Conservation (phyloP, 2,329 filamentous ascomycete genomes). For the Gliomastix tumulicola region DNA sequence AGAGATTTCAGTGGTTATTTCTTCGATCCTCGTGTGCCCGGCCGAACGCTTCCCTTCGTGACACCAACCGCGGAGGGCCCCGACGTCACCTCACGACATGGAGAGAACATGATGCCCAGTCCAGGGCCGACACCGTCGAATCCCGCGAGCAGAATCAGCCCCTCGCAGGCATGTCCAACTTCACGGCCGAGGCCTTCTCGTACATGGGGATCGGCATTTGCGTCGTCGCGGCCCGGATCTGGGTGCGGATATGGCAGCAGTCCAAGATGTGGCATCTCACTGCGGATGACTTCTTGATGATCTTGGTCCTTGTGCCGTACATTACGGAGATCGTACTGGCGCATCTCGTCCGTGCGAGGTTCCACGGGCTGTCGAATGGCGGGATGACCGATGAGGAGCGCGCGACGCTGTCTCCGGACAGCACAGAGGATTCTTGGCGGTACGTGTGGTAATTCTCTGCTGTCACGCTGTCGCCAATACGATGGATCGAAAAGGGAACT, state of each 20-base stretch:
- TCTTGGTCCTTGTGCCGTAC: constrained; percentile 30
- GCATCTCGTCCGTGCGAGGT: constrained; percentile 35
- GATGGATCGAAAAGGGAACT: too few species aligned
- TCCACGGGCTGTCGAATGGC: constrained; percentile 43
- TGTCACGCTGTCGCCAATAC: neutral
- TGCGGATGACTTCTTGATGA: constrained; percentile 4
- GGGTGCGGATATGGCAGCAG: constrained; percentile 16
- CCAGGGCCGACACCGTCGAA: too few species aligned
- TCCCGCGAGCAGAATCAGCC: too few species aligned
- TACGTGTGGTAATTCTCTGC: constrained; percentile 6
- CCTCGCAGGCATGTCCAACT: too few species aligned
- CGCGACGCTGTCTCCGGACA: constrained; percentile 26
- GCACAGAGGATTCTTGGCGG: constrained; percentile 29
- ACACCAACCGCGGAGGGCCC: too few species aligned
- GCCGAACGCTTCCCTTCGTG: too few species aligned
- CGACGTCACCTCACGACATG: too few species aligned
- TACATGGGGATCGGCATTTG: constrained; percentile 1
- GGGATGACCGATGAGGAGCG: constrained; percentile 43
- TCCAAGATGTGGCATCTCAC: neutral
- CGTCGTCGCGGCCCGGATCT: constrained; percentile 2
- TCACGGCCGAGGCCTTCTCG: constrained; percentile 3
- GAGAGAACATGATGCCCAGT: too few species aligned
- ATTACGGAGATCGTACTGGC: constrained; percentile 39
- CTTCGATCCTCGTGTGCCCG: too few species aligned
- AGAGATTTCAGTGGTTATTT: too few species aligned